Percentiles rank a stretch among this genome's conserved stretches.
phyloP scores from a whole-genome alignment of 1,139 yeast genomes.

The Casaregolazyma lundiana region DNA sequence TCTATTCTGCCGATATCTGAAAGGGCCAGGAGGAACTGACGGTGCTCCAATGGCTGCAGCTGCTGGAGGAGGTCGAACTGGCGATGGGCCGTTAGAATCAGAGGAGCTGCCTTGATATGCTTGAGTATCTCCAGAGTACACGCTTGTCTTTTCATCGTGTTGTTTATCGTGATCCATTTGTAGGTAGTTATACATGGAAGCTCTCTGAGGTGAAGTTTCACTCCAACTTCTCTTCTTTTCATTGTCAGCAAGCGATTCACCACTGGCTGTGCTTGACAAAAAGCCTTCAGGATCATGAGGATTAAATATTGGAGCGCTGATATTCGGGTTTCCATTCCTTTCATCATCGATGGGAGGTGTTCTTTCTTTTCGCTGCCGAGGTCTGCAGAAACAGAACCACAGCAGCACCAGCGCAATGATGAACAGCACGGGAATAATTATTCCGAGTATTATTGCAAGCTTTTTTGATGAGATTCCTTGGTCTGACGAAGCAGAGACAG shows the following conservation, averaged over 20 bases:
- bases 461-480: conserved; percentile 37
- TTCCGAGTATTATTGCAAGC: conserved; percentile 83
- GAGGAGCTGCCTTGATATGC: conserved; percentile 17
- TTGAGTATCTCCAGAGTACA: conserved; percentile 36
- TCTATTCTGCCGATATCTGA: not conserved
- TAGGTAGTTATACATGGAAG: conserved; percentile 33
- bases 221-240: conserved; percentile 16
- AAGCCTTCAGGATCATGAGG: conserved; percentile 1
- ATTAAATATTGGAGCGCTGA: conserved; percentile 26
- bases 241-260: conserved; percentile 6
- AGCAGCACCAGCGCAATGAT: conserved; percentile 47
- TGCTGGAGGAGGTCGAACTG: conserved; percentile 6
- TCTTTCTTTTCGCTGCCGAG: conserved; percentile 31
- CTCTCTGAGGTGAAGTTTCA: conserved; percentile 35
- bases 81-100: conserved; percentile 2
- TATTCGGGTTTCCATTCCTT: conserved; percentile 28
- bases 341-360: conserved; percentile 27
- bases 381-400: conserved; percentile 55
- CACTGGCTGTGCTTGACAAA: conserved; percentile 7
- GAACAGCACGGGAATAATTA: conserved; percentile 64
- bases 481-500: conserved; percentile 31
- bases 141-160: conserved; percentile 16
- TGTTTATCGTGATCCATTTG: conserved; percentile 30
- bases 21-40: conserved; percentile 13
- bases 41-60: conserved; percentile 24